Evolutionary conservation across 805 yeast genomes (phyloP).

Genomic region (Kazachstania martiniae): DNA sequence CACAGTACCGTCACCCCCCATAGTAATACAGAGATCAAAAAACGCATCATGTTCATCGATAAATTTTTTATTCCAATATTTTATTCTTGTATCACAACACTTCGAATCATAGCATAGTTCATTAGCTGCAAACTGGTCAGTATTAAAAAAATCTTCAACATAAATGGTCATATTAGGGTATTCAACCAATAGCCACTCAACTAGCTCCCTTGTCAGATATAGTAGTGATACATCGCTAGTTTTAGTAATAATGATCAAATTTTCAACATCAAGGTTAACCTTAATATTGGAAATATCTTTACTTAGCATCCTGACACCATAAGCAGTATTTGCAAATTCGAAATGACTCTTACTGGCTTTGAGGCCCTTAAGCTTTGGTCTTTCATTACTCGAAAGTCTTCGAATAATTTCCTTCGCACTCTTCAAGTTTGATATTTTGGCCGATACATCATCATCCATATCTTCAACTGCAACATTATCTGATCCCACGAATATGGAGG

Average conservation of each 20-base stretch:
- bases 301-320: constrained; percentile 69
- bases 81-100: constrained; percentile 35
- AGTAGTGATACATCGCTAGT: constrained; percentile 66
- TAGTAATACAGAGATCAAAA: constrained; percentile 69
- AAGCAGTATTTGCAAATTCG: constrained; percentile 70
- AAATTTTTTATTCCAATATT: constrained; percentile 58
- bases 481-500: constrained; percentile 2
- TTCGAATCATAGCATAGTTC: constrained; percentile 35
- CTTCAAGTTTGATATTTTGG: constrained; percentile 6
- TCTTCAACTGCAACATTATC: constrained; percentile 4
- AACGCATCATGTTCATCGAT: constrained; percentile 31
- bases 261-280: constrained; percentile 52
- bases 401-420: constrained; percentile 16
- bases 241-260: constrained; percentile 73
- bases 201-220: constrained; percentile 60
- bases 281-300: constrained; percentile 59
- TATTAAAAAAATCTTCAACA: constrained; percentile 59
- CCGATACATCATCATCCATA: constrained; percentile 4
- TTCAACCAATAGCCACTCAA: constrained; percentile 53
- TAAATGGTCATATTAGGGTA: constrained; percentile 39
- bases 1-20: constrained; percentile 97
- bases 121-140: constrained; percentile 49
- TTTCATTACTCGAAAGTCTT: constrained; percentile 8
- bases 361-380: constrained; percentile 3
- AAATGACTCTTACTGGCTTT: constrained; percentile 36